Conservation (phyloP, 2,329 filamentous ascomycete genomes). For the Colletotrichum sp. region DNA sequence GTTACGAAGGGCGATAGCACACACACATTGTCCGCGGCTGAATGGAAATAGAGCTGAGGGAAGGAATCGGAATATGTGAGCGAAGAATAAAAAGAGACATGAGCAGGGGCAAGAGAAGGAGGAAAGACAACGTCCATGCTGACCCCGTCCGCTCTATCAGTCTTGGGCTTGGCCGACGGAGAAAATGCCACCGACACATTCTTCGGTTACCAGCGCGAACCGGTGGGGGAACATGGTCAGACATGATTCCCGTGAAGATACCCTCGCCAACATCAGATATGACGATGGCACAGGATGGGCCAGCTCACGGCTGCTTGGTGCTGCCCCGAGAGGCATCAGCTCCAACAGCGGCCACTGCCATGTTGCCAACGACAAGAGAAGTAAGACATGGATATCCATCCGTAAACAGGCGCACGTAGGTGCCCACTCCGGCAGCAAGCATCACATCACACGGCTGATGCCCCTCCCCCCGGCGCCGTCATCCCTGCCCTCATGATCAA, state of each 20-base stretch:
- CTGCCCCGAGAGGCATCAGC: not conserved
- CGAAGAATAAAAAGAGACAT: not conserved
- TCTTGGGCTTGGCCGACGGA: not conserved
- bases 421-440: not conserved
- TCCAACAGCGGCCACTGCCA: not conserved
- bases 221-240: not conserved
- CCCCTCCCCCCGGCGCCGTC: not conserved
- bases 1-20: not conserved
- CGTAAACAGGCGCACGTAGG: not conserved
- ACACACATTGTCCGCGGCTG: not conserved
- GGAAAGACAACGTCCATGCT: not conserved
- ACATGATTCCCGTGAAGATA: not conserved
- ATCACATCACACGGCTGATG: not conserved
- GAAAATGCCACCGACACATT: not conserved
- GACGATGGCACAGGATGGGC: not conserved
- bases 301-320: not conserved
- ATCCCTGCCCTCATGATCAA: not conserved
- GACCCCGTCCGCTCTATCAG: not conserved
- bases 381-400: not conserved
- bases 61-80: not conserved
- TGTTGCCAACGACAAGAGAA: not conserved
- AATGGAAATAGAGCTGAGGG: not conserved
- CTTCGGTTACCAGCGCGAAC: constrained; percentile 14
- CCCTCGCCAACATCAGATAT: not conserved
- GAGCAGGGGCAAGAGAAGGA: not conserved